Evolutionary conservation across 2,329 filamentous ascomycete genomes (phyloP).

Genomic region (Lachnum nothofagi): DNA sequence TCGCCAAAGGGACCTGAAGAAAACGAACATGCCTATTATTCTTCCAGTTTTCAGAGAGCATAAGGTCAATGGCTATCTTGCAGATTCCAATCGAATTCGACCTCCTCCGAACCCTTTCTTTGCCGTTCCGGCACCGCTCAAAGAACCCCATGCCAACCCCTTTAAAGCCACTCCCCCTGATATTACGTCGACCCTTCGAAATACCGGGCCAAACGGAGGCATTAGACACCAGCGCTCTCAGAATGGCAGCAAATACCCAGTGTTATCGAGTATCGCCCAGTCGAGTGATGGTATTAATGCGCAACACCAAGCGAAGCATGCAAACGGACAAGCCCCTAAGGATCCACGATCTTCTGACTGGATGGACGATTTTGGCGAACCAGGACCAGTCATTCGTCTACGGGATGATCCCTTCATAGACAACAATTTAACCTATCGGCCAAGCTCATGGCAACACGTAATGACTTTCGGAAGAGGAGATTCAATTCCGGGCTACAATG

Average conservation of each 20-base stretch:
- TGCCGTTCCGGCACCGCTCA: conserved; percentile 20
- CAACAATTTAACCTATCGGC: background rate
- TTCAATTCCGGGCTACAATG: conserved; percentile 7
- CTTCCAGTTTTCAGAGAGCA: conserved; percentile 25
- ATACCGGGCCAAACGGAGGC: background rate
- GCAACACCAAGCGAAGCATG: background rate
- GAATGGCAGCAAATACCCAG: background rate
- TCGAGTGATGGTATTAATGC: background rate
- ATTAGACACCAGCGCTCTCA: background rate
- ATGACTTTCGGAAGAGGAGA: conserved; percentile 13
- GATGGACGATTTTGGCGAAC: conserved; percentile 19
- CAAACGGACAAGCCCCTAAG: background rate
- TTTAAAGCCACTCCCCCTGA: conserved; percentile 28
- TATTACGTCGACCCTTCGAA: conserved; percentile 7
- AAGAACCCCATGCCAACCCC: conserved; percentile 25
- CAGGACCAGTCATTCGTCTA: conserved; percentile 11
- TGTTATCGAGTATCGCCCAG: background rate
- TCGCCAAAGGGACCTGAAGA: conserved; percentile 28
- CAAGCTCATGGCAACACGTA: conserved; percentile 12
- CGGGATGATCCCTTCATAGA: background rate
- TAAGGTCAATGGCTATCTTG: conserved; percentile 29
- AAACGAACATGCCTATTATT: conserved; percentile 25
- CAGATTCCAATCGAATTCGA: conserved; percentile 25
- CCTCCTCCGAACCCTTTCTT: conserved; percentile 13
- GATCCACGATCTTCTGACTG: conserved; percentile 9